Conservation (phyloP, 768 basidiomycete genomes). For the Russula brevipes region DNA sequence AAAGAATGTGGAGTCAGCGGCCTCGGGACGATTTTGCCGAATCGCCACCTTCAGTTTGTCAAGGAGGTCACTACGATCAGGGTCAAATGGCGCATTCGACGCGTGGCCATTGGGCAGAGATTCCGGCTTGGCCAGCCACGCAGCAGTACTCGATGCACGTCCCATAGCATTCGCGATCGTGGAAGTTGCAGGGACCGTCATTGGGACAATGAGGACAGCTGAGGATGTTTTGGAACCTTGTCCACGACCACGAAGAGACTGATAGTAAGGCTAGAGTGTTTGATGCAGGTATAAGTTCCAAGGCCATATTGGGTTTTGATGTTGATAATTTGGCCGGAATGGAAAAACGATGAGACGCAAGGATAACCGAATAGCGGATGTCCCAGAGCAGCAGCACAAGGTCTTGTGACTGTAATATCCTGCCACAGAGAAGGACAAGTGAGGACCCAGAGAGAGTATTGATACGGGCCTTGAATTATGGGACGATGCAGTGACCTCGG, state of each 20-base stretch:
- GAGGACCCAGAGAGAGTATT: constrained; percentile 50
- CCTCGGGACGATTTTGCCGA: constrained; percentile 41
- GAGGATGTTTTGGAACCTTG: constrained; percentile 35
- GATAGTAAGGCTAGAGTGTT: constrained; percentile 50
- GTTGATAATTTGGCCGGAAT: constrained; percentile 42
- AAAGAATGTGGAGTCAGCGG: constrained; percentile 56
- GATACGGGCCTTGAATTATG: constrained; percentile 30
- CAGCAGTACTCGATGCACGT: constrained; percentile 38
- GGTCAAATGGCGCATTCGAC: constrained; percentile 22
- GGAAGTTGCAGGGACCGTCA: constrained; percentile 47
- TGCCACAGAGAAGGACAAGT: constrained; percentile 50
- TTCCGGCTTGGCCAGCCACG: constrained; percentile 41
- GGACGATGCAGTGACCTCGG: not conserved
- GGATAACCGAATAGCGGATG: constrained; percentile 58
- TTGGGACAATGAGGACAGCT: constrained; percentile 55
- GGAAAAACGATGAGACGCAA: constrained; percentile 49
- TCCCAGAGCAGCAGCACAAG: constrained; percentile 63
- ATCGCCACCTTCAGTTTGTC: constrained; percentile 39
- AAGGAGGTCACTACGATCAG: constrained; percentile 34
- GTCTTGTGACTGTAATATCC: constrained; percentile 38
- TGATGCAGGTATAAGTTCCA: constrained; percentile 34
- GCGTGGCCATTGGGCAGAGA: constrained; percentile 10
- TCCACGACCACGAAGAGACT: constrained; percentile 37
- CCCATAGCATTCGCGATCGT: constrained; percentile 63
- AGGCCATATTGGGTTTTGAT: constrained; percentile 31